Base-by-base conservation (phyloP, 2,329 filamentous ascomycete species). In the Bipolaris gigantea region DNA sequence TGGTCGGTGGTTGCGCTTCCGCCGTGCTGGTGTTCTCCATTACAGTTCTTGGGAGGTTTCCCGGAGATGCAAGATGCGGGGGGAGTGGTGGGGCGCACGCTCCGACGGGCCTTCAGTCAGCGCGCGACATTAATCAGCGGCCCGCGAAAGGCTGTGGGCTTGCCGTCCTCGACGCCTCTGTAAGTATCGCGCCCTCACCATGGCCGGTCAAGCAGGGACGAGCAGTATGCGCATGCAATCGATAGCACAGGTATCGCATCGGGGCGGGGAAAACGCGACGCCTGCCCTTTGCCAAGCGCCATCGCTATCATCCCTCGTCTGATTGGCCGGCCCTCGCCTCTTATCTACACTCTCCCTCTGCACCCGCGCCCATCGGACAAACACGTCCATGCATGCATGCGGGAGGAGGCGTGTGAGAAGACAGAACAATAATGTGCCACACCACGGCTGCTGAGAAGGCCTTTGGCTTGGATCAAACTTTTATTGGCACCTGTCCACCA, bases 41-140 rank as follows among this genome's bases (percentile, higher is more conserved):
- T 49, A 53, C 58, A 50, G 48, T 35, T 44, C 35, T 42, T 36
- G 41, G 43, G 44, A 40, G 62, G 48, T 45, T 53, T 33, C 23
- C 48, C 48, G 47, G 56, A 56, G 48, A 48, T 45, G 53, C 51
- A 51, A 55, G 48, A 42, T 56, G 61, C 58, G 63, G 59, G 59
- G 57, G 41, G 33, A 36, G 45, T 48, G 64, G 60, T 58, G 62
- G 65, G 62, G 56, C 55, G 52, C 55, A 59, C 57, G 59, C 57
- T 53, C 32, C 47, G 53, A 62, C 53, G 27, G 27, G 54, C 32
- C 48, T 50, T 43, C 45, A 50, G 35, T 44, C 59, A 61, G 58
- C 62, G 48, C 46, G 38, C 46, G 38, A 47, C 59, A 62, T 65
- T 61, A 66, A 64, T 67, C 64, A 63, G 64, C 64, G 25, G 43